A percentile compares a stretch with the other conserved stretches of the same genome.
Conservation (phyloP, 1,284 basidiomycete species). For the Inonotus obliquus region DNA sequence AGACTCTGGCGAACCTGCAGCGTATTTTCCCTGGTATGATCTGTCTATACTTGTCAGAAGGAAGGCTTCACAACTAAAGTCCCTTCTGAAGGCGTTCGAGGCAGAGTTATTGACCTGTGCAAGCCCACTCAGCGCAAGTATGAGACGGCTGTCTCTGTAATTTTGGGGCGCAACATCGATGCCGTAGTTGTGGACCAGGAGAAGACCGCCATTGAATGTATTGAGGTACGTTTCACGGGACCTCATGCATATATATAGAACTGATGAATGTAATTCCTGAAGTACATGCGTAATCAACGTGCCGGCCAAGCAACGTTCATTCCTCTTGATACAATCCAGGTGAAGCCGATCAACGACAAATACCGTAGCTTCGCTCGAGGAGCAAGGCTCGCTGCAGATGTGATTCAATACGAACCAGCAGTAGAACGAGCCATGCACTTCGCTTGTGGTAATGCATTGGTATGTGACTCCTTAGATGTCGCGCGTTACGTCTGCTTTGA, state of each 20-base stretch:
- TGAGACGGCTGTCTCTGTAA: constrained; percentile 90
- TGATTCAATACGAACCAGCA: constrained; percentile 82
- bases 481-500: constrained; percentile 91
- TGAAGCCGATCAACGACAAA: constrained; percentile 92
- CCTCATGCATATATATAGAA: neutral
- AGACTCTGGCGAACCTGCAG: constrained; percentile 80
- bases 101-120: constrained; percentile 89
- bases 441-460: constrained; percentile 91
- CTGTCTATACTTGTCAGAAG: neutral
- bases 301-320: constrained; percentile 96
- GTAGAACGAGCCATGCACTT: constrained; percentile 95
- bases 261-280: constrained; percentile 9
- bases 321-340: constrained; percentile 93
- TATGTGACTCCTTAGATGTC: constrained; percentile 93
- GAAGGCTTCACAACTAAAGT: neutral
- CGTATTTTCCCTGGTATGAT: constrained; percentile 78
- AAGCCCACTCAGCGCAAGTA: constrained; percentile 93
- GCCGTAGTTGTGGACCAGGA: constrained; percentile 96
- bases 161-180: constrained; percentile 92
- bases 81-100: constrained; percentile 66
- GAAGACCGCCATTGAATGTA: constrained; percentile 96
- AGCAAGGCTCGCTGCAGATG: constrained; percentile 90
- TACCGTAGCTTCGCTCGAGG: constrained; percentile 90
- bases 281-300: constrained; percentile 95
- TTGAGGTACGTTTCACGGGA: constrained; percentile 56